These are phyloP conservation scores for Mycena vulgaris DNA, from an alignment of 768 basidiomycete genomes.

Conservation along the genomic window DNA sequence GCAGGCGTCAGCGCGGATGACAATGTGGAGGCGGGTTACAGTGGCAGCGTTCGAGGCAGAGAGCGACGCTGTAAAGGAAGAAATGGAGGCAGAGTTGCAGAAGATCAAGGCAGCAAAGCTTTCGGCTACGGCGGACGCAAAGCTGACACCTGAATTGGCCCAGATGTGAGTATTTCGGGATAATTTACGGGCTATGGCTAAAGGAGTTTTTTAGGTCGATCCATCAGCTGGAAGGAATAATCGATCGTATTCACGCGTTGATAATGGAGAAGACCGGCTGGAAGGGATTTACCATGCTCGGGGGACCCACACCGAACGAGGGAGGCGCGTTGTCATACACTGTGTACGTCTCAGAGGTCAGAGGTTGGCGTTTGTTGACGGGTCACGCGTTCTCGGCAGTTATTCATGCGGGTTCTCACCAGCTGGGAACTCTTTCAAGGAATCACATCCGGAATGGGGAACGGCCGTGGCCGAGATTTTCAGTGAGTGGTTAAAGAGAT, in stretches of 20 bases:
- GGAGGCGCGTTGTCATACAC: neutral
- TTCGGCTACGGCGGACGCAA: neutral
- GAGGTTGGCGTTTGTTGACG: neutral
- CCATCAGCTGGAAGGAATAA: neutral
- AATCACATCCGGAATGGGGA: neutral
- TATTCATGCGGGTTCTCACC: neutral
- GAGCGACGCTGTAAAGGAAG: neutral
- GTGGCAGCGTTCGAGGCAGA: neutral
- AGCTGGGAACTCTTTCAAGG: neutral
- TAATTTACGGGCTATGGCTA: too few species aligned
- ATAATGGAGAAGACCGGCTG: neutral
- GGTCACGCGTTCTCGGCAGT: neutral
- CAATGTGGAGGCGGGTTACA: neutral
- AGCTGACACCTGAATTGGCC: neutral
- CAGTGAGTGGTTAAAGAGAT: neutral
- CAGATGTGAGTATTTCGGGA: neutral
- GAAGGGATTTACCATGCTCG: slow-evolving; percentile 6
- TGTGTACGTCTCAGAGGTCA: neutral
- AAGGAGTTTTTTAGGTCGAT: neutral
- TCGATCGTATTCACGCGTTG: neutral
- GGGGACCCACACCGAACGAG: slow-evolving; percentile 7
- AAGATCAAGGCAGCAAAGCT: neutral
- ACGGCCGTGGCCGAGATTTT: neutral
- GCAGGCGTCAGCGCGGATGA: neutral
- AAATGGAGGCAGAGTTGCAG: neutral